Base-by-base conservation (phyloP, 176 grass and related monocot species). In the Dendrocalamus sinicus region DNA sequence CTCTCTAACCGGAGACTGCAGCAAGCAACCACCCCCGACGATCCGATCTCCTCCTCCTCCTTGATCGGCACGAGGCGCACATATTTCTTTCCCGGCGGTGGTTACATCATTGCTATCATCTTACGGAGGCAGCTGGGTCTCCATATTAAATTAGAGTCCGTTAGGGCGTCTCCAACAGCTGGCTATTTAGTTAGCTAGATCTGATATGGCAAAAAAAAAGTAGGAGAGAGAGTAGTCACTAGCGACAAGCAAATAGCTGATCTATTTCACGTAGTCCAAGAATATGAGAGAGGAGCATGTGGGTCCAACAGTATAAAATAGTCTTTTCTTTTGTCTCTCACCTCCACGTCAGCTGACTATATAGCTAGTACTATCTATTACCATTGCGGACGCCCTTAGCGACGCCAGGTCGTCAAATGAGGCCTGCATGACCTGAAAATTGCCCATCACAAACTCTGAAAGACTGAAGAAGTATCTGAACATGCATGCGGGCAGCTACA, bases 31-130 rank as follows among this genome's bases (percentile, higher is more conserved):
- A 86, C 82, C 63, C 26, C 5, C 51, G 74, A 60, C 66, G 74
- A 84, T 59, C 70, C n/a, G 10, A 73, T 78, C 66, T 39, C 65
- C 23, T 58, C 74, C 8, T 72, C 66, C 13, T 58, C 35, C 44
- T 50, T 20, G 53, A 20, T 55, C 40, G 4, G 4, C 39, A 39
- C 2, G 28, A 13, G 46, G 16, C 7, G 1, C 70, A 17, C 12
- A n/a, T 3, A 28, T 83, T 63, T 6, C 40, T 83, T 72, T 72
- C 41, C 11, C 17, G 2, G 70, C 11, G 74, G 84, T 83, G 84
- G 89, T 91, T 91, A 48, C 68, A 73, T 61, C 28, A 87, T 75
- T 80, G 73, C 89, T 91, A 84, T 90, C 89, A 64, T 54, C 48
- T 12, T 35, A 28, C 24, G 69, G 50, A 67, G 68, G 78, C 84